Percentiles rank a stretch among this genome's conserved stretches.
Conservation (phyloP, 129 eudicot species). For the Dittrichia graveolens region DNA sequence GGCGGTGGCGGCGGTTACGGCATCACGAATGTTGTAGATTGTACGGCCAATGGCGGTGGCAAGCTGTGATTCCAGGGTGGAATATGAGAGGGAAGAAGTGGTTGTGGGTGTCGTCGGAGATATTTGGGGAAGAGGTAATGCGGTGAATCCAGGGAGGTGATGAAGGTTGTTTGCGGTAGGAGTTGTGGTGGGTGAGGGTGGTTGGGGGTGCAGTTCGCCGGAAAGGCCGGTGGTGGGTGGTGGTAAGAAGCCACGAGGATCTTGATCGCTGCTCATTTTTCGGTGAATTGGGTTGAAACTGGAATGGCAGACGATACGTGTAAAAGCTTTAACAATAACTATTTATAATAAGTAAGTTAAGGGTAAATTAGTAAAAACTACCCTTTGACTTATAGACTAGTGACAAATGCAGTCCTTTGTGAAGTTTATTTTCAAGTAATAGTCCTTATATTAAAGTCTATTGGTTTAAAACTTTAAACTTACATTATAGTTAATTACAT, state of each 20-base stretch:
- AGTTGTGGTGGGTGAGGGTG: not conserved
- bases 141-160: constrained; percentile 4
- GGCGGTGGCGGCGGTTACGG: not conserved
- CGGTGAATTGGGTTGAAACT: too few species aligned
- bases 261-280: constrained; percentile 20
- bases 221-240: not conserved
- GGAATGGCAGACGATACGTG: too few species aligned
- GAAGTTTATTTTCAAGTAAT: too few species aligned
- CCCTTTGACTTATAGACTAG: too few species aligned
- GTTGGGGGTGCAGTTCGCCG: not conserved
- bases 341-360: too few species aligned
- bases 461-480: too few species aligned
- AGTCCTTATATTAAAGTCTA: too few species aligned
- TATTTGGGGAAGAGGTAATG: not conserved
- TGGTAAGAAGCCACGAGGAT: constrained; percentile 29
- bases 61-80: constrained; percentile 2
- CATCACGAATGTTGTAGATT: not conserved
- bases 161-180: constrained; percentile 9
- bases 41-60: constrained; percentile 3
- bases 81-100: not conserved
- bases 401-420: too few species aligned
- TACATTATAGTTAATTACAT: too few species aligned
- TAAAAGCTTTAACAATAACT: too few species aligned
- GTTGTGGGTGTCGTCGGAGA: not conserved
- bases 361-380: too few species aligned